Conservation (phyloP, 208 protist species). For the Plasmodiophora brassicae region DNA sequence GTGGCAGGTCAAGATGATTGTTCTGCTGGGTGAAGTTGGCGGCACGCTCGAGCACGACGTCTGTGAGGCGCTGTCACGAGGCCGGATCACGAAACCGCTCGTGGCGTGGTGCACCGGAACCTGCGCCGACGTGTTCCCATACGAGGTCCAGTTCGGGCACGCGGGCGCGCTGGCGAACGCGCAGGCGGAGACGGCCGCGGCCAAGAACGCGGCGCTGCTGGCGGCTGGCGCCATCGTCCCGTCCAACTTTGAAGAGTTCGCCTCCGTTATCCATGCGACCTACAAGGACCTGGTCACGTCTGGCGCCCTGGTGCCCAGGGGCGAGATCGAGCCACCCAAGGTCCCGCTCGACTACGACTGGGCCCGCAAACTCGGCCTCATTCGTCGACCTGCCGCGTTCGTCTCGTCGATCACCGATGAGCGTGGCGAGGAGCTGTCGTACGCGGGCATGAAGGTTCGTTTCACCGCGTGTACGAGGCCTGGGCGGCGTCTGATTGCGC, state of each 20-base stretch:
- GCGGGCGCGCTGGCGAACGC: constrained; percentile 55
- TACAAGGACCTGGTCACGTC: constrained; percentile 9
- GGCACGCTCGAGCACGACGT: constrained; percentile 44
- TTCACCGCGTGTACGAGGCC: constrained; percentile 45
- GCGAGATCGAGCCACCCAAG: constrained; percentile 50
- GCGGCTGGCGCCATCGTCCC: constrained; percentile 68
- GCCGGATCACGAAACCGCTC: constrained; percentile 71
- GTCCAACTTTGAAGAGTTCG: constrained; percentile 62
- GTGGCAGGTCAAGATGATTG: constrained; percentile 75
- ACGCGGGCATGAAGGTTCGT: constrained; percentile 70
- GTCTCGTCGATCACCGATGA: constrained; percentile 73
- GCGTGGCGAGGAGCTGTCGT: constrained; percentile 71
- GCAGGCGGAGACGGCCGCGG: constrained; percentile 61
- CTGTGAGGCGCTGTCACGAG: constrained; percentile 11
- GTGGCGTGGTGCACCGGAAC: constrained; percentile 73
- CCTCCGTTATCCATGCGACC: constrained; percentile 50
- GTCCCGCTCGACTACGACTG: constrained; percentile 59
- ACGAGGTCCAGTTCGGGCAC: constrained; percentile 76
- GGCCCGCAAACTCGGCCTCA: constrained; percentile 60
- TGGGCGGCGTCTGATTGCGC: background rate
- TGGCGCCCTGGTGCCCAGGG: constrained; percentile 33
- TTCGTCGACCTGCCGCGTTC: constrained; percentile 67
- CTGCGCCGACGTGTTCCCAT: constrained; percentile 63
- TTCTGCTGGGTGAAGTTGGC: constrained; percentile 69
- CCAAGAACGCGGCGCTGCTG: constrained; percentile 67